Conservation (phyloP, 1,284 basidiomycete species). For the Pseudozyma hubeiensis region DNA sequence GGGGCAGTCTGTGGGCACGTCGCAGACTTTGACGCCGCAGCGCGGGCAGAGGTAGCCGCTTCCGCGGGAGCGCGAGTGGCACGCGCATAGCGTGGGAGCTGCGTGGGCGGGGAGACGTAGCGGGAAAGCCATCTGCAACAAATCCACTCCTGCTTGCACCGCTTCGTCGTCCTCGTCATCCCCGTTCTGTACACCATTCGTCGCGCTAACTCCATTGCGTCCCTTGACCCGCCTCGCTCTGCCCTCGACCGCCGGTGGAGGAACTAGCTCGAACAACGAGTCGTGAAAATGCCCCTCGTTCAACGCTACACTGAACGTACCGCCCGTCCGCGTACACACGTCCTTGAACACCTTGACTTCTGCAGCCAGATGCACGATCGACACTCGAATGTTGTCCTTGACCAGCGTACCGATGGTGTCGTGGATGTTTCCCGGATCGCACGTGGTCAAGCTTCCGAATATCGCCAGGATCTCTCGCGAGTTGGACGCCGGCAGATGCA, state of each 20-base stretch:
- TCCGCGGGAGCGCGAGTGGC: constrained; percentile 81
- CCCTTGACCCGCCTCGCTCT: constrained; percentile 7
- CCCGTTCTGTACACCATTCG: not conserved
- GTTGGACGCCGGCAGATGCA: constrained; percentile 90
- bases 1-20: constrained; percentile 97
- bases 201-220: not conserved
- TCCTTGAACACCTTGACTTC: constrained; percentile 98
- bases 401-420: constrained; percentile 86
- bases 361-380: constrained; percentile 86
- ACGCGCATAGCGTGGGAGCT: constrained; percentile 76
- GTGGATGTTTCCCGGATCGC: constrained; percentile 96
- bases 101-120: constrained; percentile 56
- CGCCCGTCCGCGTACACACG: constrained; percentile 70
- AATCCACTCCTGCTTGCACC: constrained; percentile 70
- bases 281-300: constrained; percentile 98
- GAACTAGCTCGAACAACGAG: constrained; percentile 92
- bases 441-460: constrained; percentile 93
- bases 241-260: constrained; percentile 73
- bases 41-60: constrained; percentile 93
- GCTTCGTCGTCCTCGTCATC: constrained; percentile 21
- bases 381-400: constrained; percentile 82
- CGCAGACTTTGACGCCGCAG: constrained; percentile 91
- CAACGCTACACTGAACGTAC: constrained; percentile 81
- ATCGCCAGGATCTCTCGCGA: constrained; percentile 93
- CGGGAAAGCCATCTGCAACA: constrained; percentile 99